A percentile compares a stretch with the other conserved stretches of the same genome.
phyloP scores from a whole-genome alignment of 306 rosid genomes.

The Fragaria iinumae region DNA sequence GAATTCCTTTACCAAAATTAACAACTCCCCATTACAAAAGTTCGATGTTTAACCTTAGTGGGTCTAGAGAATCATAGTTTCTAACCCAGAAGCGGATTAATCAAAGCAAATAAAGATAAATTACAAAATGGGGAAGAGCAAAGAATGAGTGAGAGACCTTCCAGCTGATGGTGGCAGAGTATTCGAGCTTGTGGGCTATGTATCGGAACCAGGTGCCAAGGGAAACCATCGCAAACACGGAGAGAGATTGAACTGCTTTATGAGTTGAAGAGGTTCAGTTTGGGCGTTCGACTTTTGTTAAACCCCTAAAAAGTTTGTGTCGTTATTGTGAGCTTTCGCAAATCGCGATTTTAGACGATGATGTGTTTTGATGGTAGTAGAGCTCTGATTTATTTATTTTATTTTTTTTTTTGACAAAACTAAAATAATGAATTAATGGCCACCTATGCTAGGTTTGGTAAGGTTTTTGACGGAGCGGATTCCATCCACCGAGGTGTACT shows the following conservation, averaged over 20 bases:
- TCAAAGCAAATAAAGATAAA: not conserved
- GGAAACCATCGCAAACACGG: conserved; percentile 51
- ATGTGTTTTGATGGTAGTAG: not conserved
- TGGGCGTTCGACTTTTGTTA: conserved; percentile 16
- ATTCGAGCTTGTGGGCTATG: conserved; percentile 47
- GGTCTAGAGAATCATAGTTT: not conserved
- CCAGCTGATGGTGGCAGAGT: conserved; percentile 48
- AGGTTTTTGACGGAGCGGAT: too few species aligned
- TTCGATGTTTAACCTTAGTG: not conserved
- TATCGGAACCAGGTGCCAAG: conserved; percentile 57
- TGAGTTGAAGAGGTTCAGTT: not conserved
- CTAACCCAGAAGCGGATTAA: conserved; percentile 6
- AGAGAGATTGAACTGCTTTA: not conserved
- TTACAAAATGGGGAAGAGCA: not conserved
- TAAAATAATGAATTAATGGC: too few species aligned
- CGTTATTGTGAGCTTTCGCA: conserved; percentile 5
- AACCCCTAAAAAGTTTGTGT: conserved; percentile 18
- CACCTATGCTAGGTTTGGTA: too few species aligned
- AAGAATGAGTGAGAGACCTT: conserved; percentile 45
- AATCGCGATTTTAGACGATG: not conserved
- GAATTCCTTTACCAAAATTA: not conserved
- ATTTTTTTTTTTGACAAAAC: too few species aligned
- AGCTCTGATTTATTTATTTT: too few species aligned
- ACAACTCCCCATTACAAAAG: not conserved
- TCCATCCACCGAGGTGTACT: too few species aligned